phyloP scores from a whole-genome alignment of 345 rosid species.

The Rhodomyrtus tomentosa region DNA sequence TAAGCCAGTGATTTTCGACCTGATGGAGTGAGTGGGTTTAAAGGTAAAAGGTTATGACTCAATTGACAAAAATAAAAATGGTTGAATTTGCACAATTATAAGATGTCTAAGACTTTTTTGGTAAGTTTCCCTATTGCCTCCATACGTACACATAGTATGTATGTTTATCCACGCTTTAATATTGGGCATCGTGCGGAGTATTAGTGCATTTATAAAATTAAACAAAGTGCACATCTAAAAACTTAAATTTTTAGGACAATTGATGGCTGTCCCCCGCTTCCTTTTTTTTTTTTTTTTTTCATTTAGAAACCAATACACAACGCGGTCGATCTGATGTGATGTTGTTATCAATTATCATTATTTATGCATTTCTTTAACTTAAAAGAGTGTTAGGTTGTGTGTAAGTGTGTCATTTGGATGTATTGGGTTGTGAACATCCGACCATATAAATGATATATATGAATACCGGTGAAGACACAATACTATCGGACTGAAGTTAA shows the following conservation, averaged over 20 bases:
- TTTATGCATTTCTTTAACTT: background rate
- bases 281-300: background rate
- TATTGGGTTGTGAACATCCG: background rate
- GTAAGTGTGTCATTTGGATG: background rate
- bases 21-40: no score
- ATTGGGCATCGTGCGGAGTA: background rate
- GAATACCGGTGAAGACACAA: background rate
- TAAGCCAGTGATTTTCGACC: no score
- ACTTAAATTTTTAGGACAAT: background rate
- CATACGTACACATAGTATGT: no score
- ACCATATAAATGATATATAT: background rate
- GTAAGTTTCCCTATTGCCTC: no score
- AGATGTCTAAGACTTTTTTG: no score
- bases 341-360: background rate
- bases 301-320: background rate
- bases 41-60: no score
- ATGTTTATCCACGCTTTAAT: background rate
- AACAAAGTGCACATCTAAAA: background rate
- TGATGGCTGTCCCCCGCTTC: no score
- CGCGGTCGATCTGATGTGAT: background rate
- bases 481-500: background rate
- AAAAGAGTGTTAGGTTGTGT: background rate
- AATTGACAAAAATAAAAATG: no score
- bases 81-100: no score
- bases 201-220: background rate